Conservation (phyloP, 305 asterid genomes). For the Fraxinus albicans region DNA sequence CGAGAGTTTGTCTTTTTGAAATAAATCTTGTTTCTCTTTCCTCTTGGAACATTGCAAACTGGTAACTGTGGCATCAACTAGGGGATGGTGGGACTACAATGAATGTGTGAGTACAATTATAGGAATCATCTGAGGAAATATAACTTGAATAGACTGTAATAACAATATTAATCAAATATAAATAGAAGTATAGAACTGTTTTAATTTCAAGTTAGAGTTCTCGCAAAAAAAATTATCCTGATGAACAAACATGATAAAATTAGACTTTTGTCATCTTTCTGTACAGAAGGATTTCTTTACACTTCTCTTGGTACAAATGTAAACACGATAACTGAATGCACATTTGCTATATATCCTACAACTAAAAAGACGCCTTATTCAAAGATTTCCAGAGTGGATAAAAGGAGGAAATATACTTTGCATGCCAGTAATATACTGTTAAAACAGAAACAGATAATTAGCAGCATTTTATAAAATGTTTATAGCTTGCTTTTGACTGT, state of each 20-base stretch:
- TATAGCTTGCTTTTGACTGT: neutral
- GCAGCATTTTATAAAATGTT: neutral
- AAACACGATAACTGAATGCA: neutral
- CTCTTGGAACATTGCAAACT: neutral
- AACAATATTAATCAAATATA: neutral
- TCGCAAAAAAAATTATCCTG: neutral
- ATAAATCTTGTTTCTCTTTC: neutral
- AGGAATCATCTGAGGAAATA: neutral
- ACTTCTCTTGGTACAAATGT: neutral
- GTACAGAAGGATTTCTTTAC: conserved; percentile 2
- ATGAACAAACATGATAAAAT: neutral
- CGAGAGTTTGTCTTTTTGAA: neutral
- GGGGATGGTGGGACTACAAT: neutral
- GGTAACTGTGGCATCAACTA: neutral
- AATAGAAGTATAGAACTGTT: neutral
- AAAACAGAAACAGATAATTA: neutral
- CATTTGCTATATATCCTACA: neutral
- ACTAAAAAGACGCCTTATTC: neutral
- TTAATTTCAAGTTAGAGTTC: neutral
- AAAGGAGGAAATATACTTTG: neutral
- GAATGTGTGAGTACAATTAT: neutral
- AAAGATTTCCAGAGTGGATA: neutral
- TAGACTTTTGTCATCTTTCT: neutral
- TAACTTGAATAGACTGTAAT: neutral
- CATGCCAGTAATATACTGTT: neutral